Conservation (phyloP, 2,329 filamentous ascomycete species). For the Cercospora zeina region DNA sequence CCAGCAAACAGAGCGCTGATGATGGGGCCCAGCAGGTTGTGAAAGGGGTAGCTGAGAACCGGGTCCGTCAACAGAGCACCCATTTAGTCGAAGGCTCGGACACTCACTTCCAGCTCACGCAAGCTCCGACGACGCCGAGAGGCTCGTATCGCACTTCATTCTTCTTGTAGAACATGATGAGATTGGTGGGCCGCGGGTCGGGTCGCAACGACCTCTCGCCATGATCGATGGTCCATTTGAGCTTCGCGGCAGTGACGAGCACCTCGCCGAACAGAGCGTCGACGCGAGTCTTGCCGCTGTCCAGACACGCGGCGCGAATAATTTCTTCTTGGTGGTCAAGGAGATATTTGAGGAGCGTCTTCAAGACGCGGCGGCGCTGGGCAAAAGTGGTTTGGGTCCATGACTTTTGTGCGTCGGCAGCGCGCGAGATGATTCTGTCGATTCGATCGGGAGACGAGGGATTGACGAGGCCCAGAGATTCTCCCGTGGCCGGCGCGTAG, state of each 20-base stretch:
- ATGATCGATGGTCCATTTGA: constrained; percentile 90
- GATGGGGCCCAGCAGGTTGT: constrained; percentile 89
- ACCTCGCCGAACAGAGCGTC: constrained; percentile 95
- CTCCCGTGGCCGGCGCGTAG: constrained; percentile 86
- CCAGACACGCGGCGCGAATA: constrained; percentile 79
- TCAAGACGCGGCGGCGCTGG: constrained; percentile 75
- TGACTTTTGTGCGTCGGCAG: constrained; percentile 69
- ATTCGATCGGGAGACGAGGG: constrained; percentile 75
- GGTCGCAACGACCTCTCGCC: constrained; percentile 77
- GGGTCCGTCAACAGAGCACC: constrained; percentile 8
- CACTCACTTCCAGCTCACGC: constrained; percentile 91
- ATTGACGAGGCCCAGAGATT: constrained; percentile 75
- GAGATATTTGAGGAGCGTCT: constrained; percentile 76
- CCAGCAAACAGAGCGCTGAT: constrained; percentile 89
- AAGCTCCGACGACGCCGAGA: constrained; percentile 84
- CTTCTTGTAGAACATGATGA: constrained; percentile 93
- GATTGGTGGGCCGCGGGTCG: constrained; percentile 76
- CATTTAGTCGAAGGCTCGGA: not conserved
- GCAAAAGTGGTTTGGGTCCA: constrained; percentile 79
- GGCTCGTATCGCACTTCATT: constrained; percentile 91
- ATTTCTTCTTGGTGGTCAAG: constrained; percentile 88
- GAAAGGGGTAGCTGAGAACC: constrained; percentile 57
- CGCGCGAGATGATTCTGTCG: constrained; percentile 73
- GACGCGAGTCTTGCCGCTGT: constrained; percentile 94
- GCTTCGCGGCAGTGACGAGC: constrained; percentile 87